phyloP scores from a whole-genome alignment of 2,329 filamentous ascomycete species.

The Verticillium zaregamsianum region DNA sequence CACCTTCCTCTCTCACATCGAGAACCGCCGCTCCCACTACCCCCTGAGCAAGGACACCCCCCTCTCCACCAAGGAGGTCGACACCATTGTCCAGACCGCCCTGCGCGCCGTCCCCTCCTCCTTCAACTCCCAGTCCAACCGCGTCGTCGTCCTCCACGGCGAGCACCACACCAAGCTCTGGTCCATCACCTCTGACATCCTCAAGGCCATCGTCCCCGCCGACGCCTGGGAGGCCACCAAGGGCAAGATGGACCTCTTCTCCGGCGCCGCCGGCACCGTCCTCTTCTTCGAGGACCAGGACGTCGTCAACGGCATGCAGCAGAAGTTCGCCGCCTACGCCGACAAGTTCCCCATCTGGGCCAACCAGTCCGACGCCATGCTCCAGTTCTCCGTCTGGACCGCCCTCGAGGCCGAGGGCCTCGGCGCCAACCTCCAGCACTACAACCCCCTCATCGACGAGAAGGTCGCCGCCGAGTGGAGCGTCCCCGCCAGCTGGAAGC shows the following conservation, averaged over 20 bases:
- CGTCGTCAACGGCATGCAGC: conserved; percentile 61
- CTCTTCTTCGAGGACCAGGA: conserved; percentile 83
- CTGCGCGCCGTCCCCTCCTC: conserved; percentile 69
- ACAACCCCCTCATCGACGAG: conserved; percentile 80
- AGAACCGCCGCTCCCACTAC: conserved; percentile 67
- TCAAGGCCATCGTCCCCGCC: conserved; percentile 65
- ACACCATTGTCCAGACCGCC: conserved; percentile 60
- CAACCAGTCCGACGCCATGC: conserved; percentile 74
- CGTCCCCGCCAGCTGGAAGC: conserved; percentile 67
- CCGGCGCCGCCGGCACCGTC: conserved; percentile 71
- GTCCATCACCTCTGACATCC: conserved; percentile 63
- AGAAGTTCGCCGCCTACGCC: conserved; percentile 67
- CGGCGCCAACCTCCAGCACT: conserved; percentile 88
- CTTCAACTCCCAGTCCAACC: conserved; percentile 87
- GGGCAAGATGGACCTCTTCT: conserved; percentile 51
- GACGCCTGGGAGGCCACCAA: conserved; percentile 55
- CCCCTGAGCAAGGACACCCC: conserved; percentile 59
- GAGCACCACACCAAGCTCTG: conserved; percentile 85
- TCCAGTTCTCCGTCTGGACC: conserved; percentile 77
- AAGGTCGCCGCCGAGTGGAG: conserved; percentile 67
- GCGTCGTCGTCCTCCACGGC: conserved; percentile 73
- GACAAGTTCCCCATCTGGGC: conserved; percentile 78
- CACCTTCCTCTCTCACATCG: conserved; percentile 59
- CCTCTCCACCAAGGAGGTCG: conserved; percentile 53
- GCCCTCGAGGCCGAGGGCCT: conserved; percentile 80